Conservation (phyloP, 352 stramenopile genomes). For the Thraustotheca clavata region DNA sequence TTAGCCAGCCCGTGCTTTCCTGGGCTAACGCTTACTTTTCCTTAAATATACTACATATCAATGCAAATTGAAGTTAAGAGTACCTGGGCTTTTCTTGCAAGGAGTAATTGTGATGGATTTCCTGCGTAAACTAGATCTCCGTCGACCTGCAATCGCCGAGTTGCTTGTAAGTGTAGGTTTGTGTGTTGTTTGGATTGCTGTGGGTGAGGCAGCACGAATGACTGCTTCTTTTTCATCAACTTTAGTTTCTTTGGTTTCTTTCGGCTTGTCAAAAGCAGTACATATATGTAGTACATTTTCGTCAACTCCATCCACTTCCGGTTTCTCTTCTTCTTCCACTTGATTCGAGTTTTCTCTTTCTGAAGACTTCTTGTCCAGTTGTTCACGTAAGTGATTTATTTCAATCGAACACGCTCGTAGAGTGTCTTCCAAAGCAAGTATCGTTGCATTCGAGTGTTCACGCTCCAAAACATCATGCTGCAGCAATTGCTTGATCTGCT, state of each 20-base stretch:
- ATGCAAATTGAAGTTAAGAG: background rate
- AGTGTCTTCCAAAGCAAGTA: background rate
- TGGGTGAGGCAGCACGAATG: background rate
- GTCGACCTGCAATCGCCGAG: background rate
- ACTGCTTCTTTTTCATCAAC: background rate
- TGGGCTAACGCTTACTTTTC: slow-evolving; percentile 19
- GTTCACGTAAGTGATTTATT: background rate
- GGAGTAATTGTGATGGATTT: slow-evolving; percentile 1
- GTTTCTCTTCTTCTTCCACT: slow-evolving; percentile 8
- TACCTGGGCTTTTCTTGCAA: slow-evolving; percentile 19
- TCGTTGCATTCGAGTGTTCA: background rate
- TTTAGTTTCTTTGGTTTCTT: no score
- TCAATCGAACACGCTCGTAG: background rate
- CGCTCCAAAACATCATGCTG: slow-evolving; percentile 2
- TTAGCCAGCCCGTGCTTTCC: slow-evolving; percentile 15
- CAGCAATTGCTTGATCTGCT: slow-evolving; percentile 3
- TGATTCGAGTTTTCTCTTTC: slow-evolving; percentile 10
- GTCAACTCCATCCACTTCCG: slow-evolving; percentile 5
- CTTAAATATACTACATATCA: background rate
- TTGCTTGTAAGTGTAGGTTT: background rate
- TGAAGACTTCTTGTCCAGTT: slow-evolving; percentile 2
- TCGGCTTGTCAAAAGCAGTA: background rate
- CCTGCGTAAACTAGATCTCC: slow-evolving; percentile 2
- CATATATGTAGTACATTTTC: background rate
- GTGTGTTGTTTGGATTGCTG: background rate